phyloP scores from a whole-genome alignment of 768 basidiomycete species.

The Leccinum variicolor region DNA sequence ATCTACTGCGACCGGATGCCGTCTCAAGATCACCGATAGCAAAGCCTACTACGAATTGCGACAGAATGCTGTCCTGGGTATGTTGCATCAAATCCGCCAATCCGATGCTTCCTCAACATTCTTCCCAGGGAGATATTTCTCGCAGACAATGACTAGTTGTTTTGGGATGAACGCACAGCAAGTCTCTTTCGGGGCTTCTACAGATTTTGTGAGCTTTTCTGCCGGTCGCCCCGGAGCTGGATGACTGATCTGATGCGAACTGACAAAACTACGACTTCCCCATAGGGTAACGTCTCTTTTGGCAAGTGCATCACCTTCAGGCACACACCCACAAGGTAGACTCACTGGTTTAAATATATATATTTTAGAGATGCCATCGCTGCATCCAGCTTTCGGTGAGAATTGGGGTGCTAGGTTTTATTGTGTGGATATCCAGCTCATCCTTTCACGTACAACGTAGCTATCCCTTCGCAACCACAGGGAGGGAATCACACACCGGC shows the following conservation, averaged over 20 bases:
- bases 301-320: constrained; percentile 38
- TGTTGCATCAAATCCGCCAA: constrained; percentile 11
- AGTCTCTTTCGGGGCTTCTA: constrained; percentile 54
- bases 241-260: background rate
- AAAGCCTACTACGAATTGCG: constrained; percentile 52
- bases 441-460: constrained; percentile 35
- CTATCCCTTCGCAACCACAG: constrained; percentile 65
- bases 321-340: constrained; percentile 4
- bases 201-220: constrained; percentile 65
- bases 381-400: constrained; percentile 64
- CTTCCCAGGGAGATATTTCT: constrained; percentile 49
- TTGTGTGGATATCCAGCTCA: constrained; percentile 11
- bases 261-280: constrained; percentile 16
- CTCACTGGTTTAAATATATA: constrained; percentile 8
- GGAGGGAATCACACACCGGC: constrained; percentile 77
- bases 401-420: background rate
- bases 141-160: constrained; percentile 39
- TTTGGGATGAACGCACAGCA: constrained; percentile 42
- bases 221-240: background rate
- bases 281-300: constrained; percentile 72
- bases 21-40: constrained; percentile 40
- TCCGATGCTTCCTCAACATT: constrained; percentile 4
- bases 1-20: constrained; percentile 59
- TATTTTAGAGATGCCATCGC: constrained; percentile 46
- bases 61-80: constrained; percentile 57